Percentiles rank a stretch among this genome's conserved stretches.
phyloP scores from a whole-genome alignment of 495 filamentous ascomycete genomes.

The Xylaria sp. region DNA sequence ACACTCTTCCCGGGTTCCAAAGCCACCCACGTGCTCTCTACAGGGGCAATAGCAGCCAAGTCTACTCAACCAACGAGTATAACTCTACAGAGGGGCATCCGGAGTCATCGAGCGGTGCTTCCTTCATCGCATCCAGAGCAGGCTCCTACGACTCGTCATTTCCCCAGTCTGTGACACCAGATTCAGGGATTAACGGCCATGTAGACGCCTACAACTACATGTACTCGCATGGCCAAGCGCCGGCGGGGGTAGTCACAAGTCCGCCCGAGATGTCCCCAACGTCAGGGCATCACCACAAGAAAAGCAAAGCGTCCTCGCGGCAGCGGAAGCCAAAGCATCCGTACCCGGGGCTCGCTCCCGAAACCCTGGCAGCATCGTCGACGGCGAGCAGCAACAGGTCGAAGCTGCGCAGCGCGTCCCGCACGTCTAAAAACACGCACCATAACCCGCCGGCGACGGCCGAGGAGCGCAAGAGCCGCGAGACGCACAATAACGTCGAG shows the following conservation, averaged over 20 bases:
- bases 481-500: constrained; percentile 57
- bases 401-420: constrained; percentile 50
- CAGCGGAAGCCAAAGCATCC: constrained; percentile 33
- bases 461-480: constrained; percentile 49
- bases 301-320: constrained; percentile 26
- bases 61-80: constrained; percentile 34
- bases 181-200: constrained; percentile 30
- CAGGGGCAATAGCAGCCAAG: constrained; percentile 30
- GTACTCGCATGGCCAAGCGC: constrained; percentile 35
- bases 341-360: constrained; percentile 35
- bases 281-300: constrained; percentile 21
- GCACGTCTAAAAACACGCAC: constrained; percentile 49
- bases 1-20: constrained; percentile 34
- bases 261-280: constrained; percentile 33
- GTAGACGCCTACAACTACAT: constrained; percentile 35
- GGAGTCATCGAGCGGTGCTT: constrained; percentile 32
- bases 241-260: constrained; percentile 30
- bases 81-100: constrained; percentile 33
- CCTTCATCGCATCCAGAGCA: constrained; percentile 31
- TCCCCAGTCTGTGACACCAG: constrained; percentile 33
- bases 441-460: constrained; percentile 43
- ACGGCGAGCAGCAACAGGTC: constrained; percentile 29
- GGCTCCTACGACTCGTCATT: constrained; percentile 37
- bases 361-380: constrained; percentile 30
- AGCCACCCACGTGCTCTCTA: constrained; percentile 32